A percentile compares a stretch with the other conserved stretches of the same genome.
Evolutionary conservation across 2,329 filamentous ascomycete species (phyloP).

Genomic region (Sclerotinia borealis): DNA sequence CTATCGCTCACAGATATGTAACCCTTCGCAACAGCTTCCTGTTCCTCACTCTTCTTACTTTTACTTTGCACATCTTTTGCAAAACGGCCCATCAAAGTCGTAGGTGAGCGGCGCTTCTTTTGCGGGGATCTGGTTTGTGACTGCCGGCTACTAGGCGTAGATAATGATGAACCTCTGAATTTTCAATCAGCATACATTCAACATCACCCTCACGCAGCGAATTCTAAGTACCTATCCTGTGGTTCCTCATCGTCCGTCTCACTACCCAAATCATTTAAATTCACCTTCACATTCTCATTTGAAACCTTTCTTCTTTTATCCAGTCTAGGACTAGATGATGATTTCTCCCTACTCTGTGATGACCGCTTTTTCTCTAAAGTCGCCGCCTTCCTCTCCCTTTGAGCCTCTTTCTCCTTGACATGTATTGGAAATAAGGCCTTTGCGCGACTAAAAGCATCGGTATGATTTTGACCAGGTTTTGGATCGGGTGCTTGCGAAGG

Average conservation of each 20-base stretch:
- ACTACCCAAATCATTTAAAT: conserved; percentile 11
- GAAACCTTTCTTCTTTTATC: conserved; percentile 26
- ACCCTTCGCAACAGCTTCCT: conserved; percentile 13
- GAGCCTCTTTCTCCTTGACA: conserved; percentile 36
- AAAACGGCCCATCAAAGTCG: conserved; percentile 19
- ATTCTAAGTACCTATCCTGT: not conserved
- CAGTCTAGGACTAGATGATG: conserved; percentile 18
- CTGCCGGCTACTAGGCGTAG: conserved; percentile 19
- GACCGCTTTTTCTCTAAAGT: conserved; percentile 24
- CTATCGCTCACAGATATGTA: conserved; percentile 26
- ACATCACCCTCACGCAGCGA: not conserved
- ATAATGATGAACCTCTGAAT: conserved; percentile 22
- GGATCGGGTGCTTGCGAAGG: conserved; percentile 38
- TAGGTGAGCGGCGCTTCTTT: conserved; percentile 14
- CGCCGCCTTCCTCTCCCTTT: conserved; percentile 29
- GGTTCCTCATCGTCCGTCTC: conserved; percentile 12
- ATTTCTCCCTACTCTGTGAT: conserved; percentile 23
- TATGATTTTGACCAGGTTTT: conserved; percentile 30
- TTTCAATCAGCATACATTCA: conserved; percentile 1
- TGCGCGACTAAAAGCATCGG: conserved; percentile 44
- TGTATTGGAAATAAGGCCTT: conserved; percentile 42
- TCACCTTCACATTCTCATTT: conserved; percentile 14
- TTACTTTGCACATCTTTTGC: conserved; percentile 17
- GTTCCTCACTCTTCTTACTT: conserved; percentile 3
- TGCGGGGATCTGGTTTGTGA: conserved; percentile 12